phyloP scores from a whole-genome alignment of 768 basidiomycete genomes.

The Phlegmacium glaucopus region DNA sequence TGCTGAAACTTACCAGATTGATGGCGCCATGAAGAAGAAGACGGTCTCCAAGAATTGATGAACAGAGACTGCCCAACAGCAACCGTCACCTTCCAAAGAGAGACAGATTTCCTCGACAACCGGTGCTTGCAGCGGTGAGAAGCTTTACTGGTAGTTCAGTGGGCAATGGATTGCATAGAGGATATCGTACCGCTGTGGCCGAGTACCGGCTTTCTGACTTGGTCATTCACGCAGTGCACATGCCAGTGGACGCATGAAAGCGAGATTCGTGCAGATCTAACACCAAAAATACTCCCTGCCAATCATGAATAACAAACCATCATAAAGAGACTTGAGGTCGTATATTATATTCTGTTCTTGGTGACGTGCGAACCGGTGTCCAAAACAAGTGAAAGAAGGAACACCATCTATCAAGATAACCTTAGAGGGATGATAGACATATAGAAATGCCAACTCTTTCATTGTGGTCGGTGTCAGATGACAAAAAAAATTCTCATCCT shows the following conservation, averaged over 20 bases:
- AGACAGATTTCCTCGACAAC: not conserved
- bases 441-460: slow-evolving; percentile 11
- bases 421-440: slow-evolving; percentile 7
- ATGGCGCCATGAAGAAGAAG: slow-evolving; percentile 1
- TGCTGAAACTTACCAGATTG: not conserved
- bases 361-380: slow-evolving; percentile 9
- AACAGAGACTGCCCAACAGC: slow-evolving; percentile 3
- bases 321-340: not conserved
- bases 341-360: slow-evolving; percentile 5
- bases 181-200: too few relatives aligned
- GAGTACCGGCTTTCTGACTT: not conserved
- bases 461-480: slow-evolving; percentile 15
- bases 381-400: slow-evolving; percentile 3
- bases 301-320: slow-evolving; percentile 7
- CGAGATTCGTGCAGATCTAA: not conserved
- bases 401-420: slow-evolving; percentile 17
- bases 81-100: slow-evolving; percentile 4
- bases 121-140: not conserved
- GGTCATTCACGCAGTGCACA: not conserved
- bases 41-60: not conserved
- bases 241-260: not conserved
- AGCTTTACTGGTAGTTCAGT: too few relatives aligned
- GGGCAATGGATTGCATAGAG: too few relatives aligned
- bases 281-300: not conserved
- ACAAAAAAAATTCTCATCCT: slow-evolving; percentile 5